Evolutionary conservation across 257 asterid species (phyloP), one percentile per base, ranked within the genome.

Genomic region (Penstemon barbatus): DNA sequence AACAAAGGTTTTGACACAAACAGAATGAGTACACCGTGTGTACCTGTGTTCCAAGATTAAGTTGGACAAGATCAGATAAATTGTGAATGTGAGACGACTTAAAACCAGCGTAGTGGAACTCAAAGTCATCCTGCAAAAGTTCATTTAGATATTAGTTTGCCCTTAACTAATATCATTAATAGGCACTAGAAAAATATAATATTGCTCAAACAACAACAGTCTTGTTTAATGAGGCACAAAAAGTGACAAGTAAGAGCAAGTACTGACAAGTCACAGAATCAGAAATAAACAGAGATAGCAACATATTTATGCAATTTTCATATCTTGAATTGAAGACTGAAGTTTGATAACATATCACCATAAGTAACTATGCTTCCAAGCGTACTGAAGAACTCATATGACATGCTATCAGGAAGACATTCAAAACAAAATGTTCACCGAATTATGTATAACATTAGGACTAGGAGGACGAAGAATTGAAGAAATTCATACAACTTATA

Each of bases 41-140:
- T 79, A 93, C 97, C 85, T 91, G 89, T 78, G 74, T 71, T 55
- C 83, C 99, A 75, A 94, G 88, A 83, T 94, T 82, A 72, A 74
- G 70, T 76, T 79, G 92, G 80, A 91, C 97, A 68, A 91, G 95
- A 57, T 94, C 99, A n/a, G 97, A 87, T 77, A 94, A 73, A 86
- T 94, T 94, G 77, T 94, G 99, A 77, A 86, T 80, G 80, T 89
- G 88, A 49, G 76, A 82, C 2, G 96, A 87, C 82, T 61, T 85
- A 84, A 91, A 86, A 44, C 97, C 97, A 66, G 97, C 84, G 77
- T 84, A 81, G 72, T 94, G 97, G 80, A 94, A 75, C 69, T 86
- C 96, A 68, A 74, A 84, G 49, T 79, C 81, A 74, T 91, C 99
- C 99, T 94, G 84, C 82, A 76, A 68, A 74, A 77, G 69, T 63